phyloP scores from a whole-genome alignment of 2,329 filamentous ascomycete species.

The Monilinia aucupariae region DNA sequence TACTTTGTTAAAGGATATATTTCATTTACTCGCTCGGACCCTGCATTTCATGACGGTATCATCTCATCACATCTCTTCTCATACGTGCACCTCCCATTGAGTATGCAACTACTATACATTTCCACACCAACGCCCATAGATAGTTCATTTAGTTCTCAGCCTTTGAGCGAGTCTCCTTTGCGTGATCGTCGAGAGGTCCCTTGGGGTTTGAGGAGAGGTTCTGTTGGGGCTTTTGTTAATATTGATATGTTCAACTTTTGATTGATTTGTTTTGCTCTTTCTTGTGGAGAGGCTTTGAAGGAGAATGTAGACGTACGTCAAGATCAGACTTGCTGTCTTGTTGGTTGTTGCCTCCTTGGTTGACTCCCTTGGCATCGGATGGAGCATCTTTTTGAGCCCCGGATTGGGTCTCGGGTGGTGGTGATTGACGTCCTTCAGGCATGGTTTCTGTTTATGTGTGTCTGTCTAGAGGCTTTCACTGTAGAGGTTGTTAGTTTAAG shows the following conservation, averaged over 20 bases:
- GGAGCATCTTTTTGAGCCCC: slow-evolving; percentile 58
- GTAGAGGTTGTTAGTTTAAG: background rate
- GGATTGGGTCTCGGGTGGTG: slow-evolving; percentile 62
- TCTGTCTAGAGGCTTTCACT: background rate
- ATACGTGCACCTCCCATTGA: background rate
- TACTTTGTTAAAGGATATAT: background rate
- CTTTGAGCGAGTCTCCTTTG: slow-evolving; percentile 47
- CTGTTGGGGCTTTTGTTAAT: slow-evolving; percentile 35
- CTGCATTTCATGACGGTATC: background rate
- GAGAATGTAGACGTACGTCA: slow-evolving; percentile 38
- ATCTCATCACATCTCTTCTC: too few relatives aligned
- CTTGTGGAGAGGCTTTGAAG: background rate
- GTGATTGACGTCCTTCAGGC: slow-evolving; percentile 69
- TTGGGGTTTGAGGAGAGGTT: slow-evolving; percentile 59
- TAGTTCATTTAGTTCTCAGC: background rate
- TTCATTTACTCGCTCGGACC: background rate
- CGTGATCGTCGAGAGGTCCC: slow-evolving; percentile 54
- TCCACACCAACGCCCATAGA: background rate
- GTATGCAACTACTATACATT: background rate
- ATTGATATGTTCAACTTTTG: background rate
- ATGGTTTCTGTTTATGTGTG: slow-evolving; percentile 41
- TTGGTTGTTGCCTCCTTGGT: slow-evolving; percentile 48
- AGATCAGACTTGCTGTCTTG: slow-evolving; percentile 46
- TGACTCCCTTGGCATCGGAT: slow-evolving; percentile 52
- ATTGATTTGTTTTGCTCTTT: background rate